Evolutionary conservation across 2,329 filamentous ascomycete genomes (phyloP).

Genomic region (Colletotrichum godetiae): DNA sequence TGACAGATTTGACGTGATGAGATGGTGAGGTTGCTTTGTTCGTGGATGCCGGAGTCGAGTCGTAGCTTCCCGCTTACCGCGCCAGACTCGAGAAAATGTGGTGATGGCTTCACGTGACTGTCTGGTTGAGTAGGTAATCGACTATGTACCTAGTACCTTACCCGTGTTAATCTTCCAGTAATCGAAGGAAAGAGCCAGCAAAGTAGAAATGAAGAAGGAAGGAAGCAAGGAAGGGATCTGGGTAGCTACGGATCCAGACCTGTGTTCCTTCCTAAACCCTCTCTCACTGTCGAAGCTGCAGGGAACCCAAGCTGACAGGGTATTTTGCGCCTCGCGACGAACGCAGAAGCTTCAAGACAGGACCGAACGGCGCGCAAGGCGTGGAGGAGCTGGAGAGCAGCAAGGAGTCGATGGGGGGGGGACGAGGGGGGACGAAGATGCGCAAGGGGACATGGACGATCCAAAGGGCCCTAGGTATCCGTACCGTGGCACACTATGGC

Average conservation of each 20-base stretch:
- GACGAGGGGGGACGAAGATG: slow-evolving; percentile 7
- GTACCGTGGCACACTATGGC: background rate
- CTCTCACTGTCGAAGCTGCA: slow-evolving; percentile 7
- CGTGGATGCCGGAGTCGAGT: background rate
- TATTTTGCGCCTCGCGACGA: slow-evolving; percentile 15
- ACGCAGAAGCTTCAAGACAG: slow-evolving; percentile 21
- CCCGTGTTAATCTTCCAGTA: background rate
- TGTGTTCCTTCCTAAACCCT: background rate
- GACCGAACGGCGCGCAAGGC: background rate
- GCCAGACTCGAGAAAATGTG: background rate
- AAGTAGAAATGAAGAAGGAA: background rate
- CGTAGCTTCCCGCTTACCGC: background rate
- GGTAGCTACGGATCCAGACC: background rate
- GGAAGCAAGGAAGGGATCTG: background rate
- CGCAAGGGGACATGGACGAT: slow-evolving; percentile 10
- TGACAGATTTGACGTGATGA: background rate
- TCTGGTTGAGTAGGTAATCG: background rate
- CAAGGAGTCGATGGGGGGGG: background rate
- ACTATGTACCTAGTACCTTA: background rate
- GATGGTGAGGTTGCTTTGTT: background rate
- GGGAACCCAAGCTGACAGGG: background rate
- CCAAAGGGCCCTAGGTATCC: slow-evolving; percentile 17
- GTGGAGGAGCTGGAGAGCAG: slow-evolving; percentile 4
- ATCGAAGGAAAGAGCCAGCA: background rate
- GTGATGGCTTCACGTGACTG: background rate